Base-by-base conservation (phyloP, 495 filamentous ascomycete genomes). In the Hypoxylon fragiforme region DNA sequence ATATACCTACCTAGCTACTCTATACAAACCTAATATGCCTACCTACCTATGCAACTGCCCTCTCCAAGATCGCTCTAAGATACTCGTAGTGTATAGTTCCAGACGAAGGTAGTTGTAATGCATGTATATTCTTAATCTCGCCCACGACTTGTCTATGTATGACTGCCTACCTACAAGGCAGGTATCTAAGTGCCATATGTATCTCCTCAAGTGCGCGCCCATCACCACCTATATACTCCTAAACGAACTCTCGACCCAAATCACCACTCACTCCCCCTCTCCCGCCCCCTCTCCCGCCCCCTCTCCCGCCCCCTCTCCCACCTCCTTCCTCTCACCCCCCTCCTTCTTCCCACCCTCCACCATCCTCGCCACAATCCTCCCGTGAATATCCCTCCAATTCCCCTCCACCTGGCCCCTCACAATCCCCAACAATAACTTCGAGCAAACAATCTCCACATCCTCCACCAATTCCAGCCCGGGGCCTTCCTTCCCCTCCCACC, bases 381-480 rank as follows among this genome's bases (percentile, higher is more conserved):
- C 65, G 34, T 77, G 74, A 12, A 79, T 77, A 35, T 57, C 60
- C 12, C 21, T 52, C 74, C 74, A 77, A 12, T 67, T 70, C 9
- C 26, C 50, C 50, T 76, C 74, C 44, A 74, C 75, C 58, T 75
- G 68, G 13, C 51, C 59, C 64, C 70, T 74, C 16, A 77, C 70
- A 13, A 74, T 63, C 1, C 70, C 64, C 15, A 77, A 19, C 54
- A 79, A 55, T 34, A 77, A 38, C 47, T 68, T 59, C 13, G 72
- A 73, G 57, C 74, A 77, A 5, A 36, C 60, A 30, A 79, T 74
- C 12, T 48, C 53, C 15, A 72, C 62, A 8, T 71, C 69, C 57
- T 67, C 65, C 44, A 77, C 73, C 30, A 75, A 57, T 44, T 77
- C 51, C 56, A 74, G 64, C 41, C 67, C n/a, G n/a, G n/a, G n/a